Conservation (phyloP, 371 early-diverging fungal genomes). For the Chytridium lagenaria region DNA sequence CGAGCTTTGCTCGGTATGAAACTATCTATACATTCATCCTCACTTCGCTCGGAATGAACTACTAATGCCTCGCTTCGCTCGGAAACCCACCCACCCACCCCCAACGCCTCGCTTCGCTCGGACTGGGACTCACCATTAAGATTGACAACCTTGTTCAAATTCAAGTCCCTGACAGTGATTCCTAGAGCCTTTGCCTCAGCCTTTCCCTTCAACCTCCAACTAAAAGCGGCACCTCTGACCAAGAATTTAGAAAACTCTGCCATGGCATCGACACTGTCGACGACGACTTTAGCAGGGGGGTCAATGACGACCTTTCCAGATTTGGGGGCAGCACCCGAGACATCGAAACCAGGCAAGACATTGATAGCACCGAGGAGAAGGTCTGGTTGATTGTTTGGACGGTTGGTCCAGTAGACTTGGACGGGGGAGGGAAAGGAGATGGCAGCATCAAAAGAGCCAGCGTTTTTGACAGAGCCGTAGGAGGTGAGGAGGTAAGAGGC, state of each 20-base stretch:
- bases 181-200: constrained; percentile 28
- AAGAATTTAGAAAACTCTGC: constrained; percentile 18
- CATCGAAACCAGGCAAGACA: constrained; percentile 18
- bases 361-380: constrained; percentile 20
- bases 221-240: constrained; percentile 9
- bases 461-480: constrained; percentile 58
- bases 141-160: constrained; percentile 25
- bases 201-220: constrained; percentile 21
- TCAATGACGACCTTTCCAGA: constrained; percentile 1
- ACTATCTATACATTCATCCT: no score
- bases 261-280: constrained; percentile 16
- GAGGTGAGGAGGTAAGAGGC: constrained; percentile 56
- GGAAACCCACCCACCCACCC: no score
- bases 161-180: constrained; percentile 25
- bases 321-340: constrained; percentile 23
- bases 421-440: constrained; percentile 63
- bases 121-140: constrained; percentile 13
- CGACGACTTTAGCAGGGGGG: constrained; percentile 6
- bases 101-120: no score
- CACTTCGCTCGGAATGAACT: no score
- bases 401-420: constrained; percentile 56
- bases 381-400: constrained; percentile 28
- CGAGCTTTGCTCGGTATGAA: no score
- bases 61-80: no score
- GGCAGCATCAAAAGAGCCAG: constrained; percentile 65